Conservation (phyloP, 352 stramenopile genomes). For the Globisporangium sylvaticum region DNA sequence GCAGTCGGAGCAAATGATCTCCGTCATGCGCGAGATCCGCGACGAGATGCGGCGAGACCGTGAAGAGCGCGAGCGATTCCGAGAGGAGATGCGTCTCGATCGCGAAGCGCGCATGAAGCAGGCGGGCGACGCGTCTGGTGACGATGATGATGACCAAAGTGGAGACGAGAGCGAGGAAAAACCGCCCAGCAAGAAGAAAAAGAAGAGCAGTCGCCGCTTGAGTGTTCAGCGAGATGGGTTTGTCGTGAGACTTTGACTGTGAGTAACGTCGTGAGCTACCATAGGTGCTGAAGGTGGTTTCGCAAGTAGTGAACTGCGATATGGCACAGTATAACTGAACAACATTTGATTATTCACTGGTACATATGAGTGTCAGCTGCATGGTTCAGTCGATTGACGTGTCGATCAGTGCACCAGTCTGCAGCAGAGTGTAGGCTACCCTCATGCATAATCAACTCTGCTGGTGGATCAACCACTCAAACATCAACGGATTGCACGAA, state of each 20-base stretch:
- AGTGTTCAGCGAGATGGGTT: constrained; percentile 15
- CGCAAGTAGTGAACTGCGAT: too few relatives aligned
- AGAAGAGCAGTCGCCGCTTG: constrained; percentile 10
- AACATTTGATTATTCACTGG: not conserved
- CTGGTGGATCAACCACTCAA: not conserved
- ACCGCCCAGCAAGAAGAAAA: constrained; percentile 2
- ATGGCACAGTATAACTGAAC: not conserved
- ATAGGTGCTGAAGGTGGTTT: too few relatives aligned
- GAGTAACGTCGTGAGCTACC: not conserved
- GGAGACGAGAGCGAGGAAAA: not conserved
- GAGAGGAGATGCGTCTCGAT: constrained; percentile 11
- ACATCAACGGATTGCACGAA: not conserved
- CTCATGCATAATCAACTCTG: not conserved
- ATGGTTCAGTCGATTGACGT: not conserved
- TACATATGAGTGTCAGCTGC: not conserved
- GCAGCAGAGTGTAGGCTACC: not conserved
- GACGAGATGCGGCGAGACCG: constrained; percentile 13
- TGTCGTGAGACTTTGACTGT: constrained; percentile 13
- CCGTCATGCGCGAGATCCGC: constrained; percentile 11
- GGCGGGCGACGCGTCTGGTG: not conserved
- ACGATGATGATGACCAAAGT: not conserved
- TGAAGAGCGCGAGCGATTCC: constrained; percentile 5
- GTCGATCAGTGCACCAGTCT: not conserved
- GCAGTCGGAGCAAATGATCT: constrained; percentile 13
- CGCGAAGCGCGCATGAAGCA: constrained; percentile 2